Percentiles rank a stretch among this genome's conserved stretches.
Conservation (phyloP, 805 yeast species). For the Groenewaldozyma tartarivorans region DNA sequence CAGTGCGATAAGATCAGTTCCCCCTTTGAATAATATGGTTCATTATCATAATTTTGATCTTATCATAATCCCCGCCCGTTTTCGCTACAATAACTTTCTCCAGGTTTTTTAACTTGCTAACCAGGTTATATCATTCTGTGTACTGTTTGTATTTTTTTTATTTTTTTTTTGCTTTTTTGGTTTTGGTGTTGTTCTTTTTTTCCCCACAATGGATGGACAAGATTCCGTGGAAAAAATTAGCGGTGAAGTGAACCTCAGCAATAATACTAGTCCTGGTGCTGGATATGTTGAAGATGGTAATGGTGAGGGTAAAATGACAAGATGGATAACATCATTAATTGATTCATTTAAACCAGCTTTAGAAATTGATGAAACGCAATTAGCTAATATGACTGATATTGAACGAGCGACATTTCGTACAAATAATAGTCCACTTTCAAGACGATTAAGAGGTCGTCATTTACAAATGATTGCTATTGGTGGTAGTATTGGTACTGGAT, state of each 20-base stretch:
- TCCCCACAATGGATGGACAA: neutral
- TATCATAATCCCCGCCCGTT: too few relatives aligned
- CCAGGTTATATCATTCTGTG: too few relatives aligned
- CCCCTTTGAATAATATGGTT: too few relatives aligned
- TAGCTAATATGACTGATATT: constrained; percentile 25
- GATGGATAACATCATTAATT: constrained; percentile 27
- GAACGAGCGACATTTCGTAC: constrained; percentile 30
- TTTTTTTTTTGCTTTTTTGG: too few relatives aligned
- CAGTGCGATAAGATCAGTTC: too few relatives aligned
- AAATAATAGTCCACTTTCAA: constrained; percentile 36
- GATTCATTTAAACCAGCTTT: constrained; percentile 32
- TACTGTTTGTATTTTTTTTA: too few relatives aligned
- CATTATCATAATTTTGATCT: too few relatives aligned
- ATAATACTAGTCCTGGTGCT: neutral
- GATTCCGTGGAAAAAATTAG: neutral
- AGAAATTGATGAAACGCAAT: constrained; percentile 31
- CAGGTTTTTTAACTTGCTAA: too few relatives aligned
- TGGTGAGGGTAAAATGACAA: constrained; percentile 7
- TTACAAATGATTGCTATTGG: constrained; percentile 66
- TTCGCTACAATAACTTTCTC: too few relatives aligned
- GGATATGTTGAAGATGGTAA: constrained; percentile 3
- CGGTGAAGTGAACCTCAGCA: neutral
- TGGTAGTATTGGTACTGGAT: constrained; percentile 67
- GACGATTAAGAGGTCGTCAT: constrained; percentile 30
- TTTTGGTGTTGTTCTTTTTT: too few relatives aligned